Conservation (phyloP, 2,329 filamentous ascomycete genomes). For the Xylaria sp. region DNA sequence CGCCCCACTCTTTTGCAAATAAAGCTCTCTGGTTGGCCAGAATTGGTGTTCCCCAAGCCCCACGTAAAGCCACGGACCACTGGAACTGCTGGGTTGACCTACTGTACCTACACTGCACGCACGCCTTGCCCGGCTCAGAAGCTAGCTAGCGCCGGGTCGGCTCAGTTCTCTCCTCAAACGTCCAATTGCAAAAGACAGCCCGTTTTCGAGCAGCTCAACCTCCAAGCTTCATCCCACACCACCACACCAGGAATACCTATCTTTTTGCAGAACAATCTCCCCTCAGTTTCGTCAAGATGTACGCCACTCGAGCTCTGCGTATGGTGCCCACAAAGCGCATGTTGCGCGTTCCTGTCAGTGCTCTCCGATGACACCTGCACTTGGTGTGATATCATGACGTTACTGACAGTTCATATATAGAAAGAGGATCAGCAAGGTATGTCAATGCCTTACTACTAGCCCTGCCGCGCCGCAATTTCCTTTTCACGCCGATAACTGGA, state of each 20-base stretch:
- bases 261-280: constrained; percentile 39
- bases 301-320: constrained; percentile 71
- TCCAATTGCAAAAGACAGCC: constrained; percentile 31
- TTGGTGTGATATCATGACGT: constrained; percentile 48
- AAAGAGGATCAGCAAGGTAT: constrained; percentile 75
- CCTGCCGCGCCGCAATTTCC: constrained; percentile 35
- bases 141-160: constrained; percentile 25
- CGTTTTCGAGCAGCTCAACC: constrained; percentile 18
- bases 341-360: constrained; percentile 77
- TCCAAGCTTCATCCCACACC: constrained; percentile 26
- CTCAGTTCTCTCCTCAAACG: constrained; percentile 35
- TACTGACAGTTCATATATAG: constrained; percentile 58
- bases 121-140: constrained; percentile 14
- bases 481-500: constrained; percentile 22
- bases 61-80: constrained; percentile 32
- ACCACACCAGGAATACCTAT: constrained; percentile 9
- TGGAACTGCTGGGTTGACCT: constrained; percentile 16
- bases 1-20: constrained; percentile 27
- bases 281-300: constrained; percentile 63
- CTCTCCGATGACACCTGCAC: constrained; percentile 25
- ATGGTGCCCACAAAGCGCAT: constrained; percentile 75
- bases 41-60: constrained; percentile 13
- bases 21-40: constrained; percentile 31
- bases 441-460: constrained; percentile 51
- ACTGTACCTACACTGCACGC: constrained; percentile 11